These are phyloP conservation scores for Penicillium psychrosexuale DNA, from an alignment of 2,329 filamentous ascomycete genomes.

Conservation along the genomic window DNA sequence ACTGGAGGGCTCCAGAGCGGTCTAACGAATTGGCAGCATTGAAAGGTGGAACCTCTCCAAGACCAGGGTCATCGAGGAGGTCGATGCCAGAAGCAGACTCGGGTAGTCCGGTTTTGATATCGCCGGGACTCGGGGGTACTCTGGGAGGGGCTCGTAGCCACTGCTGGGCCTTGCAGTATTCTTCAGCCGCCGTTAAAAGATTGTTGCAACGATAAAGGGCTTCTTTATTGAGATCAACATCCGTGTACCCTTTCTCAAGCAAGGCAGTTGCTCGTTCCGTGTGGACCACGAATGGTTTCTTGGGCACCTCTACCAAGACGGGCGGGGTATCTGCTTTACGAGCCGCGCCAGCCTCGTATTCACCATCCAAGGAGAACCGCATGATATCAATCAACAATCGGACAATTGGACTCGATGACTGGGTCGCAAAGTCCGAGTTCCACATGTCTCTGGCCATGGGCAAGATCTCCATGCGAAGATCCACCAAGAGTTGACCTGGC, in stretches of 20 bases:
- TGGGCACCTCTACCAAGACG: conserved; percentile 44
- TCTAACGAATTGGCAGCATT: conserved; percentile 24
- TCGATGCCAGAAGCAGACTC: conserved; percentile 30
- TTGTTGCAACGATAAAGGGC: conserved; percentile 81
- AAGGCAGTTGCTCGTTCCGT: conserved; percentile 46
- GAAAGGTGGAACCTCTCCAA: conserved; percentile 28
- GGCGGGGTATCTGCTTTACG: conserved; percentile 61
- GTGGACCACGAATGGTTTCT: conserved; percentile 54
- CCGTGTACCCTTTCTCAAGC: conserved; percentile 48
- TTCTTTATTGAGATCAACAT: conserved; percentile 67
- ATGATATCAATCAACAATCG: conserved; percentile 80
- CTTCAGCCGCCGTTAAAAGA: conserved; percentile 55
- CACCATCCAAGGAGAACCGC: conserved; percentile 71
- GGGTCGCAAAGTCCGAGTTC: conserved; percentile 81
- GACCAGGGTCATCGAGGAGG: conserved; percentile 27
- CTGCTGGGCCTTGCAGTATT: conserved; percentile 70
- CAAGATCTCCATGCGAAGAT: conserved; percentile 75
- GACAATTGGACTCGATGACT: conserved; percentile 70
- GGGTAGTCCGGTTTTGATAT: conserved; percentile 42
- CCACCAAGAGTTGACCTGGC: conserved; percentile 75
- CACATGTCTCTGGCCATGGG: conserved; percentile 75
- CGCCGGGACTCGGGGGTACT: conserved; percentile 64
- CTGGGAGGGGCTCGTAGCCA: conserved; percentile 58
- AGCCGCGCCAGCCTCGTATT: conserved; percentile 66
- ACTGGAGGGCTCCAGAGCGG: conserved; percentile 31